These are phyloP conservation scores for Calonectria pauciramosa DNA, from an alignment of 2,329 filamentous ascomycete genomes.

Conservation along the genomic window DNA sequence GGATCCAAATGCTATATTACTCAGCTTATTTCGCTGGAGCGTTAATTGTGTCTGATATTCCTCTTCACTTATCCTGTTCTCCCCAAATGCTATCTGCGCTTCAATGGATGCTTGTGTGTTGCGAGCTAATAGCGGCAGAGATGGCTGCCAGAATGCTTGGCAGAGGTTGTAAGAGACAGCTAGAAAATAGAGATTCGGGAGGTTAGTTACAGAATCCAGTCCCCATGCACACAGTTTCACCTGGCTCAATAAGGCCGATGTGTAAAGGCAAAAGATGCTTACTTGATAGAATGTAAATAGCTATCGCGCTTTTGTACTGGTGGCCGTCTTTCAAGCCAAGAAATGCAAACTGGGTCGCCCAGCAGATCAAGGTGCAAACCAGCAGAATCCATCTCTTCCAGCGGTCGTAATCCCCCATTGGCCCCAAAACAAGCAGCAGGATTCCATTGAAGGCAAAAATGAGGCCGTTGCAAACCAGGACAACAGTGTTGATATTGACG, in stretches of 20 bases:
- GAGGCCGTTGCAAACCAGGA: background rate
- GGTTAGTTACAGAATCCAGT: background rate
- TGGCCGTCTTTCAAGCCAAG: background rate
- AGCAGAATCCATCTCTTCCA: conserved; percentile 1
- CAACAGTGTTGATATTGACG: background rate
- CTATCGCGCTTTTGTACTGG: conserved; percentile 1
- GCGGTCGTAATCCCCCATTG: background rate
- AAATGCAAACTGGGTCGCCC: background rate
- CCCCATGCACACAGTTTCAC: background rate
- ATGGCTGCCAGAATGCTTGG: conserved; percentile 1
- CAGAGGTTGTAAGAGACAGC: background rate
- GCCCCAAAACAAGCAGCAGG: background rate
- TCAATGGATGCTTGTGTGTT: background rate
- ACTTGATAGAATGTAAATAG: background rate
- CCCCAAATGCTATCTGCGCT: background rate
- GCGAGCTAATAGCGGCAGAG: background rate
- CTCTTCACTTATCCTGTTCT: background rate
- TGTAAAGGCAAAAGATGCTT: background rate
- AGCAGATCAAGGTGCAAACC: background rate
- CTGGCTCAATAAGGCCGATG: too few species aligned
- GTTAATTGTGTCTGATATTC: background rate
- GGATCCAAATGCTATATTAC: background rate
- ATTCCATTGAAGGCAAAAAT: background rate
- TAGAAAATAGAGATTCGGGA: background rate
- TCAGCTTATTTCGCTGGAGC: background rate